Percentiles rank a stretch among this genome's conserved stretches.
phyloP scores from a whole-genome alignment of 495 filamentous ascomycete species.

The Cairneyella variabilis region DNA sequence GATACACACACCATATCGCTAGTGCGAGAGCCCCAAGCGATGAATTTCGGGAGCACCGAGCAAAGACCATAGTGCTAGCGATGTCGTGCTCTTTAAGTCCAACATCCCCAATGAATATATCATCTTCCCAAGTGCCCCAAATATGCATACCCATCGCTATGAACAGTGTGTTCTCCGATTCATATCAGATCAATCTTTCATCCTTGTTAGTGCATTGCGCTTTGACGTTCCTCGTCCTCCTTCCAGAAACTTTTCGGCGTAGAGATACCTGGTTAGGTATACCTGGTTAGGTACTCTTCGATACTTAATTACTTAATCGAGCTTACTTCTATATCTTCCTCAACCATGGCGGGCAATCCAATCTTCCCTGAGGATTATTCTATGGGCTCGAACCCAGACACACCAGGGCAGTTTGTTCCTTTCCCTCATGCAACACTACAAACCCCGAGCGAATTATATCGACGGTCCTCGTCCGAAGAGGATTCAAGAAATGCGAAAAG shows the following conservation, averaged over 20 bases:
- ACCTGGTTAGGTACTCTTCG: too few species aligned
- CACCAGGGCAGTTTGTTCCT: background rate
- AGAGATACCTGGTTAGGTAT: too few species aligned
- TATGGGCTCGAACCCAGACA: too few species aligned
- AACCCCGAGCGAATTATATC: constrained; percentile 5
- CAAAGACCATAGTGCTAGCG: constrained; percentile 4
- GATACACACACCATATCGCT: constrained; percentile 1
- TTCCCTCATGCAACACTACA: background rate
- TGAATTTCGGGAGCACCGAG: constrained; percentile 14
- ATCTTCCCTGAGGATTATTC: too few species aligned
- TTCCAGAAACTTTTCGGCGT: too few species aligned
- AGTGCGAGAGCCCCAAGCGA: constrained; percentile 8
- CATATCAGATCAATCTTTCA: background rate
- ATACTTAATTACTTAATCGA: too few species aligned
- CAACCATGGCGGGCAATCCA: too few species aligned
- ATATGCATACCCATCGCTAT: background rate
- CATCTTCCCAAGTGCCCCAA: constrained; percentile 1
- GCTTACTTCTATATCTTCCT: too few species aligned
- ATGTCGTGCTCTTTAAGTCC: background rate
- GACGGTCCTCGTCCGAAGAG: constrained; percentile 4
- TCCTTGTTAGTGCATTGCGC: too few species aligned
- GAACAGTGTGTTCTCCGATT: background rate
- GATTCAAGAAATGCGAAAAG: constrained; percentile 9
- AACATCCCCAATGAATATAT: constrained; percentile 4
- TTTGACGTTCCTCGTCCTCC: too few species aligned